Evolutionary conservation across 2,329 filamentous ascomycete genomes (phyloP), one percentile per base, ranked within the genome.

Genomic region (Paecilomyces niveus): DNA sequence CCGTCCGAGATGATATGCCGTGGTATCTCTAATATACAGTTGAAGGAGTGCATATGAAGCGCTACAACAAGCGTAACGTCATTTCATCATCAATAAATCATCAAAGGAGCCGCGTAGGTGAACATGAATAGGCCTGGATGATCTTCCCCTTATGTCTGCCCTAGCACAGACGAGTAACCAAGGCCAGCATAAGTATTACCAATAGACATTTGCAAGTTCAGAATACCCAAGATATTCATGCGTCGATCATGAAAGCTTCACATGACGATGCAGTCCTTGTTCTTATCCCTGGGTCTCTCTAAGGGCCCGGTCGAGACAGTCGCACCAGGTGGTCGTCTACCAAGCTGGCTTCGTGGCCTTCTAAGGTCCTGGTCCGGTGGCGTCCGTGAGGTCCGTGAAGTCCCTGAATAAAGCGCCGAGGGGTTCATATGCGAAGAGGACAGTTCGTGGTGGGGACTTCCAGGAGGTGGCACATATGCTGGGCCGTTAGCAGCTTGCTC

Each of bases 401-500:
- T 29, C 26, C 26, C 26, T 29, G 26, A 29, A 31, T 53, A 45
- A 45, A 51, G 51, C 3, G 33, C 4, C 6, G 31, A 13, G 22
- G 64, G 62, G 54, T 53, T 57, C 21, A 59, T 32, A 24, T 58
- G 58, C n/a, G 65, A 58, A 8, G 54, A 57, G 8, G 56, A 11
- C 70, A 63, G 58, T 59, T 72, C 39, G 67, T 69, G 45, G 56
- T 64, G 64, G 0, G 77, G 68, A 57, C 76, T 77, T 54, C 73
- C 68, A 13, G 67, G 65, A 0, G 82, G 80, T 1, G 82, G 81
- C 18, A 79, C 73, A 62, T 86, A 87, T 2, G 78, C 78, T n/a
- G 79, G 78, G 51, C 79, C 78, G 13, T 75, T 80, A 0, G 84
- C 80, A 18, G 84, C 83, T 69, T 88, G 84, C 68, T 89, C 86